Conservation (phyloP, 441 rosid genomes). For the Bruguiera hainesii region DNA sequence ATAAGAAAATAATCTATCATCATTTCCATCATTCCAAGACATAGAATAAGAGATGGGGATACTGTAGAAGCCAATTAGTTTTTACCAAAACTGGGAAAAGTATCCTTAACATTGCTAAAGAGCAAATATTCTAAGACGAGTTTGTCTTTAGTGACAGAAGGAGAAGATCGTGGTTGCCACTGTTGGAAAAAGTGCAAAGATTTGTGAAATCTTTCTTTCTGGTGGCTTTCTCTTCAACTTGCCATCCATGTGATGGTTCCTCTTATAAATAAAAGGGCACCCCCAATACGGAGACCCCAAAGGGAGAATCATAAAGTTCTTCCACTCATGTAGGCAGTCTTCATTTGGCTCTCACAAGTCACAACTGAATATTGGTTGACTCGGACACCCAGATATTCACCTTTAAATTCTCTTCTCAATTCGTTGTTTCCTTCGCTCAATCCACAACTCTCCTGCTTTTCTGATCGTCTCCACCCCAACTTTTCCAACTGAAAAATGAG, state of each 20-base stretch:
- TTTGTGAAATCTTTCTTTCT: slow-evolving; percentile 72
- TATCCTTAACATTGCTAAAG: slow-evolving; percentile 40
- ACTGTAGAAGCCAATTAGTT: slow-evolving; percentile 15
- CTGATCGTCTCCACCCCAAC: slow-evolving; percentile 24
- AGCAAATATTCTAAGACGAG: slow-evolving; percentile 31
- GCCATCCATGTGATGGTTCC: slow-evolving; percentile 59
- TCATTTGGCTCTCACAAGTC: slow-evolving; percentile 48
- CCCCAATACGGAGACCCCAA: slow-evolving; percentile 36
- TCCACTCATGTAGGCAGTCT: slow-evolving; percentile 62
- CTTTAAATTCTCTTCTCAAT: slow-evolving; percentile 46
- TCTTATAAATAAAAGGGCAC: slow-evolving; percentile 23
- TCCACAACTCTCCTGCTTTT: slow-evolving; percentile 30
- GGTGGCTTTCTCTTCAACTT: slow-evolving; percentile 55
- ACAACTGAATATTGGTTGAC: slow-evolving; percentile 55
- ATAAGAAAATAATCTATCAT: slow-evolving; percentile 28
- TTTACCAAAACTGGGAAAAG: slow-evolving; percentile 42
- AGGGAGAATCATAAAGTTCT: slow-evolving; percentile 44
- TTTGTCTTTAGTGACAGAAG: slow-evolving; percentile 49
- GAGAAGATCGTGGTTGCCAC: slow-evolving; percentile 60
- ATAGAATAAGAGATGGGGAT: slow-evolving; percentile 27
- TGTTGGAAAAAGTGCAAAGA: slow-evolving; percentile 75
- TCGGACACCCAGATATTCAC: slow-evolving; percentile 39
- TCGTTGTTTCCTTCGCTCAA: slow-evolving; percentile 36
- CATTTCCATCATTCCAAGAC: slow-evolving; percentile 21
- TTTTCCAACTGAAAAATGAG: slow-evolving; percentile 37